Evolutionary conservation across 208 protist species (phyloP).

Genomic region (Wallacemonas sp.): DNA sequence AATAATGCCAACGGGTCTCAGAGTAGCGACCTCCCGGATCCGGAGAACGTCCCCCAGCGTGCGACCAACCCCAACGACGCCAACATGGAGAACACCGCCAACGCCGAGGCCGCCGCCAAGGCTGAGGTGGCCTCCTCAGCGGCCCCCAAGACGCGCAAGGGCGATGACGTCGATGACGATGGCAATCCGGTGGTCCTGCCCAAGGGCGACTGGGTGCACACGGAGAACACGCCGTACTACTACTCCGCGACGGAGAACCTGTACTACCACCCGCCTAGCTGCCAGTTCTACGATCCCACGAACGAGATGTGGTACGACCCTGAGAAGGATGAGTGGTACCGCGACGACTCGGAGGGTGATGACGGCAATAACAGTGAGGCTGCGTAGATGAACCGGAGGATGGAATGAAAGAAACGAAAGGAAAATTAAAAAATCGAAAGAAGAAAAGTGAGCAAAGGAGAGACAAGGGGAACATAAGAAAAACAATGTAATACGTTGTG

Average conservation of each 20-base stretch:
- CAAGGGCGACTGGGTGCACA: conserved; percentile 77
- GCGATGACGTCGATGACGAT: conserved; percentile 46
- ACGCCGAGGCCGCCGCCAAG: background rate
- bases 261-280: conserved; percentile 89
- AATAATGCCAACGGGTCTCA: conserved; percentile 12
- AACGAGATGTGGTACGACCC: conserved; percentile 92
- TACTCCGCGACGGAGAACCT: conserved; percentile 85
- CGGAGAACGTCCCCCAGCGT: conserved; percentile 27
- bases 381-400: conserved; percentile 14
- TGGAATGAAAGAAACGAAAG: background rate
- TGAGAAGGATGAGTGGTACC: conserved; percentile 89
- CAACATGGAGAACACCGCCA: conserved; percentile 8
- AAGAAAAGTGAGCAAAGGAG: background rate
- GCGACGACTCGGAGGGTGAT: conserved; percentile 43
- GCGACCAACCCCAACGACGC: conserved; percentile 23
- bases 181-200: conserved; percentile 67
- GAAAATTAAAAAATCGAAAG: background rate
- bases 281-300: conserved; percentile 89
- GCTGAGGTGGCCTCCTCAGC: conserved; percentile 11
- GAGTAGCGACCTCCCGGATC: conserved; percentile 13
- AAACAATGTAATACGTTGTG: background rate
- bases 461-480: conserved; percentile 14
- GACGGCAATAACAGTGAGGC: conserved; percentile 28
- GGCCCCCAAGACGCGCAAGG: conserved; percentile 16
- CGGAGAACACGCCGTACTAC: conserved; percentile 87